Evolutionary conservation across 2,329 filamentous ascomycete species (phyloP), one percentile per base, ranked within the genome.

Genomic region (Proliferodiscus dingleyae): DNA sequence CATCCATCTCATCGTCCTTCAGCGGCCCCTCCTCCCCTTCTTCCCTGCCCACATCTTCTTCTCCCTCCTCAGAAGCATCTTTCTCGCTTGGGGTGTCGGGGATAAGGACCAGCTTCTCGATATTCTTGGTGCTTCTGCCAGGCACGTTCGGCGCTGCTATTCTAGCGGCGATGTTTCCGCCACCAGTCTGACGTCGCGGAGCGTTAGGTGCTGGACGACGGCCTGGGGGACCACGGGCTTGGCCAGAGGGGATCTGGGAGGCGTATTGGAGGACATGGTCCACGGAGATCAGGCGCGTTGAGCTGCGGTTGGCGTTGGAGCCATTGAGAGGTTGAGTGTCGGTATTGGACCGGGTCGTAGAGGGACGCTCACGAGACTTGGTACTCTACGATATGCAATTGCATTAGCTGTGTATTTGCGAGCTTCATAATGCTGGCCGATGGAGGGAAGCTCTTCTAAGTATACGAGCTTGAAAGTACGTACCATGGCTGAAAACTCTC

Each of bases 191-290:
- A 71, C 64, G 74, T 60, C 58, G 78, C 66, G 63, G 71, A 55
- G 56, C 65, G 61, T 65, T 70, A 64, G 61, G 72, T 61, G 65
- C 60, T 13, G 76, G 73, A 44, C 41, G 67, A 22, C 72, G 67
- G 23, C 73, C 70, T 37, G 5, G 83, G 1, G 87, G 85, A 0
- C 80, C 75, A 30, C 93, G 83, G 45, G 89, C 87, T 66, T 96
- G 91, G 60, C 89, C 90, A 0, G 93, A 97, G 1, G 93, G 93
- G 32, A 98, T 93, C 62, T 96, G 90, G 40, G 89, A 93, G 49
- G 89, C 85, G 70, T 95, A 88, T 65, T 95, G 89, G 4, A 98
- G 81, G 54, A 97, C 87, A 64, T 91, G 95, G 70, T 98, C 93
- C 66, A 98, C 91, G 1, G 81, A 83, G 63, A 97, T 88, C 66